Conservation (phyloP, 148 eudicot genomes). For the Dianthus caryophyllus region DNA sequence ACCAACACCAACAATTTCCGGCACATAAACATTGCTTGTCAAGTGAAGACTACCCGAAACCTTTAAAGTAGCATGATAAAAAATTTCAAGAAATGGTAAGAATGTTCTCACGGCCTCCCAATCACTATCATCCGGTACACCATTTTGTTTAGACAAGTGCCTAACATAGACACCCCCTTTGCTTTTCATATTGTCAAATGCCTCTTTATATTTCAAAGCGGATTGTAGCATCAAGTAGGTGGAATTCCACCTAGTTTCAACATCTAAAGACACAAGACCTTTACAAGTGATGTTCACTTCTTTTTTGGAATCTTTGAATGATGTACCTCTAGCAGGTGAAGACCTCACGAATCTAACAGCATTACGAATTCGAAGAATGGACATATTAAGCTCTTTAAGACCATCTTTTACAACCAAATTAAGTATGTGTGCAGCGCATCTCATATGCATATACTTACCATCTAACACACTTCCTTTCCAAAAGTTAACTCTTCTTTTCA, state of each 20-base stretch:
- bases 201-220: neutral
- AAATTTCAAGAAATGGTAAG: neutral
- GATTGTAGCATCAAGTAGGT: neutral
- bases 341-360: no score
- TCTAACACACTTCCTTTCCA: no score
- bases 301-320: neutral
- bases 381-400: no score
- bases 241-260: no score
- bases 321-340: neutral
- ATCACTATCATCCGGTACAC: neutral
- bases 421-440: no score
- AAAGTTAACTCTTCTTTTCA: no score
- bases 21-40: no score
- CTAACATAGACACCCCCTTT: neutral
- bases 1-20: slow-evolving; percentile 3
- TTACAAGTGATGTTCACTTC: neutral
- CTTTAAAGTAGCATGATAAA: neutral
- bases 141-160: neutral
- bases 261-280: neutral
- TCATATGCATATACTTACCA: no score
- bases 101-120: neutral
- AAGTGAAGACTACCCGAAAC: neutral
- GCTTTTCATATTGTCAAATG: neutral
- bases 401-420: no score
- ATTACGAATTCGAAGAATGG: no score